Percentiles rank a stretch among this genome's conserved stretches.
Conservation (phyloP, 1,139 yeast genomes). For the Yamadazyma friedrichii region DNA sequence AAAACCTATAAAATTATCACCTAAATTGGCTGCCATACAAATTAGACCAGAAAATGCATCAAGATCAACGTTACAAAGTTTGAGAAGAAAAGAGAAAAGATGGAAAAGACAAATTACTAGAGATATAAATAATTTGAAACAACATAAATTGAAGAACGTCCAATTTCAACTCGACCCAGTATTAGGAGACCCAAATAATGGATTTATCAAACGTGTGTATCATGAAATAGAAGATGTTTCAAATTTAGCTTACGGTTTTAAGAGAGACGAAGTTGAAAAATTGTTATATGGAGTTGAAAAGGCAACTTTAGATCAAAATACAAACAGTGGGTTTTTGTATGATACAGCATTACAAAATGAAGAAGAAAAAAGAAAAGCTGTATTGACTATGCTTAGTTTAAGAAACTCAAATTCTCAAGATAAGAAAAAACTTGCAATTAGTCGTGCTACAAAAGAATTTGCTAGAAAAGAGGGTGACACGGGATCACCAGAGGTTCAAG, state of each 20-base stretch:
- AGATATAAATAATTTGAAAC: conserved; percentile 47
- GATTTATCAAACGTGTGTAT: conserved; percentile 67
- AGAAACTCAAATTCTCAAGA: conserved; percentile 67
- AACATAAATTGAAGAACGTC: conserved; percentile 32
- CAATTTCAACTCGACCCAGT: conserved; percentile 65
- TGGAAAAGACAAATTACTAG: conserved; percentile 44
- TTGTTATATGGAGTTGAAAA: conserved; percentile 73
- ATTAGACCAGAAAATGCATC: conserved; percentile 25
- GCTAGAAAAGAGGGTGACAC: conserved; percentile 86
- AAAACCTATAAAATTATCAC: conserved; percentile 10
- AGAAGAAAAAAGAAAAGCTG: conserved; percentile 63
- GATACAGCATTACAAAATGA: conserved; percentile 46
- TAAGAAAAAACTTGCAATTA: conserved; percentile 55
- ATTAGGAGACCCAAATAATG: conserved; percentile 64
- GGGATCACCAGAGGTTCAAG: conserved; percentile 94
- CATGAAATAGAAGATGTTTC: conserved; percentile 58
- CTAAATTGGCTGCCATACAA: conserved; percentile 35
- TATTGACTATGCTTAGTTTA: conserved; percentile 70
- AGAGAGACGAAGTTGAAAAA: conserved; percentile 67
- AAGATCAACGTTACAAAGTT: conserved; percentile 33
- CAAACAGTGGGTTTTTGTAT: conserved; percentile 34
- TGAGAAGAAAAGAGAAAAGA: conserved; percentile 42
- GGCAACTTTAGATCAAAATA: conserved; percentile 33
- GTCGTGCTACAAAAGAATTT: conserved; percentile 74
- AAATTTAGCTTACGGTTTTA: conserved; percentile 59